Evolutionary conservation across 441 rosid genomes (phyloP), one percentile per base, ranked within the genome.

Genomic region (Syzygium syzygioides): DNA sequence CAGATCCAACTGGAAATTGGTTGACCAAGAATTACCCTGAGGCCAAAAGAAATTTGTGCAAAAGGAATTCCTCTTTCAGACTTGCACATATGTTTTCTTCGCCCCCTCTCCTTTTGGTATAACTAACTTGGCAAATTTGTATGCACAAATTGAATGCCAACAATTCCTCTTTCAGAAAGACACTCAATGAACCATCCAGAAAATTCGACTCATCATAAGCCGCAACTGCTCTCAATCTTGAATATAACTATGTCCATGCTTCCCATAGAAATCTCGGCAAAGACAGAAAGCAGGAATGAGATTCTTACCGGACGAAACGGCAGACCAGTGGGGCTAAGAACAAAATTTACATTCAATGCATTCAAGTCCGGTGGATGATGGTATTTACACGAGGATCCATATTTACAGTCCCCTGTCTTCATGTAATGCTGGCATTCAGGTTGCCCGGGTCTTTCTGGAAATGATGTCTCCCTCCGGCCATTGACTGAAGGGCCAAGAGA

Each of bases 381-480:
- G 90, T 94, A 98, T 95, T 92, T 94, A 93, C 99, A 98, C 0
- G 94, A 96, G 79, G 99, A 94, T 92, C 99, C 99, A 62, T 92
- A 98, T 93, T 93, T 97, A 94, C 99, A 98, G 71, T 96, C 96
- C 19, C 99, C 99, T 34, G 98, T 98, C 93, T 94, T 97, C 96
- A 96, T 88, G 93, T 94, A 98, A 93, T 95, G 93, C 88, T 93
- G 98, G 88, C 99, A 98, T 89, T 97, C 99, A 15, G 95, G 98
- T 87, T 97, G 98, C 86, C 95, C 99, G 64, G 96, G 98, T 92
- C 99, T 94, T 88, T 95, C 96, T 6, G 98, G 99, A 93, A 95
- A 96, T 37, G 90, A 83, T 17, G 88, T 93, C 59, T 96, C 98
- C 93, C 91, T 95, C 89, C 93, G 94, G 85, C 88, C 90, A 86